These are phyloP conservation scores for Daldinia grandis DNA, from an alignment of 495 filamentous ascomycete species.

Conservation along the genomic window DNA sequence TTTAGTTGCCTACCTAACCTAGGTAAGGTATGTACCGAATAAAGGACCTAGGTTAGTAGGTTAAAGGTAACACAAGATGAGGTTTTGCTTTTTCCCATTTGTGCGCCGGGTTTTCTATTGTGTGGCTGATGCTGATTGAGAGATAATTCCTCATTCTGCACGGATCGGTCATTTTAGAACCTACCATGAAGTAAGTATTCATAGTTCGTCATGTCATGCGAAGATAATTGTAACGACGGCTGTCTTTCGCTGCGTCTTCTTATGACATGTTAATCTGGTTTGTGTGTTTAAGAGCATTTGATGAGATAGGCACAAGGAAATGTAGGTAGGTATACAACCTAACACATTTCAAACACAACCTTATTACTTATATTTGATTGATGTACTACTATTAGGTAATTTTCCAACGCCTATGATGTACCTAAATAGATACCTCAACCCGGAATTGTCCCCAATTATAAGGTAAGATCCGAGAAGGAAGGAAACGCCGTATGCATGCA, in stretches of 20 bases:
- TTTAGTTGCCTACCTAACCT: slow-evolving; percentile 13
- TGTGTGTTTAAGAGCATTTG: slow-evolving; percentile 1
- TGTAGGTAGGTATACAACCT: not conserved
- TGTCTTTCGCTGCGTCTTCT: not conserved
- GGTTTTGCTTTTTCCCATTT: slow-evolving; percentile 41
- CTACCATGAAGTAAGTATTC: slow-evolving; percentile 3
- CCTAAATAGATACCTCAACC: too few relatives aligned
- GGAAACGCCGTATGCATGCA: not conserved
- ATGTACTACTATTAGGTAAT: not conserved
- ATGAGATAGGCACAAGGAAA: not conserved
- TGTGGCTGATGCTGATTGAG: slow-evolving; percentile 48
- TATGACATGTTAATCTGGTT: not conserved
- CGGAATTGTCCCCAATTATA: not conserved
- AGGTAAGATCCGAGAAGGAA: not conserved
- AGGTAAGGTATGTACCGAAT: too few relatives aligned
- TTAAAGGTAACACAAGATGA: slow-evolving; percentile 30
- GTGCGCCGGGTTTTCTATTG: slow-evolving; percentile 32
- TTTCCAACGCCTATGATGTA: not conserved
- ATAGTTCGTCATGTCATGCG: not conserved
- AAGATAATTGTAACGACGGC: not conserved
- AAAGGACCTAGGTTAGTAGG: slow-evolving; percentile 16
- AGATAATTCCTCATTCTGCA: slow-evolving; percentile 27
- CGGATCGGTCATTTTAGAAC: slow-evolving; percentile 28
- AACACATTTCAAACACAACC: not conserved
- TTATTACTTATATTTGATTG: not conserved